These are phyloP conservation scores for Thymus mandschuricus DNA, from an alignment of 257 asterid genomes.

Conservation along the genomic window DNA sequence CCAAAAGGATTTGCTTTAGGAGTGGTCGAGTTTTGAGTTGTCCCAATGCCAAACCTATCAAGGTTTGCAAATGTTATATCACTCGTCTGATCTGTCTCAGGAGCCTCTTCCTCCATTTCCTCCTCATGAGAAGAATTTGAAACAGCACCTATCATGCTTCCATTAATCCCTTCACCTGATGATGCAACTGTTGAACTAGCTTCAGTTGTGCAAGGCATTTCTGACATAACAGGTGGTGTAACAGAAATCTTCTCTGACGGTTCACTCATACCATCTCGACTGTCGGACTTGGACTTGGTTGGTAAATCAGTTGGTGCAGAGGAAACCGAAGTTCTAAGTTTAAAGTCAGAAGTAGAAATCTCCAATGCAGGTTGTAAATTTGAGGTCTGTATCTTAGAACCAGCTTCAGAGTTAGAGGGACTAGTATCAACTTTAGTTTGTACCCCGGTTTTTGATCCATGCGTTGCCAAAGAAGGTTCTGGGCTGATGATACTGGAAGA, in stretches of 20 bases:
- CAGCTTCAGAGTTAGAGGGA: slow-evolving; percentile 40
- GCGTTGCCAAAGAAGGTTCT: slow-evolving; percentile 33
- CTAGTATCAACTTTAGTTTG: slow-evolving; percentile 36
- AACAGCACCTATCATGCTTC: slow-evolving; percentile 38
- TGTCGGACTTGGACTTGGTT: slow-evolving; percentile 37
- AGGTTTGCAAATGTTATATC: slow-evolving; percentile 60
- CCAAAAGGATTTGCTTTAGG: slow-evolving; percentile 79
- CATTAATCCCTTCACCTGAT: slow-evolving; percentile 43
- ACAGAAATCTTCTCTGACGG: slow-evolving; percentile 36
- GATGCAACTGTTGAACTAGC: slow-evolving; percentile 36
- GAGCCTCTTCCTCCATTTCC: slow-evolving; percentile 99
- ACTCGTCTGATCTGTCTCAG: slow-evolving; percentile 62
- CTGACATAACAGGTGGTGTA: slow-evolving; percentile 39
- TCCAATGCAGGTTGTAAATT: slow-evolving; percentile 41
- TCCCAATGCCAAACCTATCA: slow-evolving; percentile 74
- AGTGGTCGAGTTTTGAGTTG: slow-evolving; percentile 44
- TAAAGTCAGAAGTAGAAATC: slow-evolving; percentile 34
- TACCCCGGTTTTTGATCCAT: slow-evolving; percentile 41
- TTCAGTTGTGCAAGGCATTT: slow-evolving; percentile 38
- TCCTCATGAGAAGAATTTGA: slow-evolving; percentile 67
- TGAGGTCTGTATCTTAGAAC: slow-evolving; percentile 39
- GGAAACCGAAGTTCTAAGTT: slow-evolving; percentile 35
- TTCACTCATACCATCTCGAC: slow-evolving; percentile 41
- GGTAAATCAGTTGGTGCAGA: slow-evolving; percentile 39
- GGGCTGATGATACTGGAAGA: slow-evolving; percentile 35